phyloP scores from a whole-genome alignment of 129 eudicot genomes.

The Ambrosia trifida region DNA sequence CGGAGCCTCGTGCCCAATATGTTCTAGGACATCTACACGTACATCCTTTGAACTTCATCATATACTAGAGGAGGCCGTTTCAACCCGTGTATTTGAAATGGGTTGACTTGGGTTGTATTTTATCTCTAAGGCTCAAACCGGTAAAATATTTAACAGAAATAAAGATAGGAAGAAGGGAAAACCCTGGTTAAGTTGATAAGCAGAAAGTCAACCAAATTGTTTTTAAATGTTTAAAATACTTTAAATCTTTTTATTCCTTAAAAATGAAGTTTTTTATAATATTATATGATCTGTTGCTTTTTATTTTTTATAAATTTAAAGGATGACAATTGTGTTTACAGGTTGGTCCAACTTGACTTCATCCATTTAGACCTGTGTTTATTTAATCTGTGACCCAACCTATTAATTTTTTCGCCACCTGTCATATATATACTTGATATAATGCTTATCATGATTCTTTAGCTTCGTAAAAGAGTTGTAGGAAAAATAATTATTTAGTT shows the following conservation, averaged over 20 bases:
- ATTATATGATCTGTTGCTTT: too few species aligned
- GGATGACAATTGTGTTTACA: background rate
- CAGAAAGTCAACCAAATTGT: background rate
- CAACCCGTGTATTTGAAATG: background rate
- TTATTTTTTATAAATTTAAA: background rate
- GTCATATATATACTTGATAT: background rate
- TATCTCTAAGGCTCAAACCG: background rate
- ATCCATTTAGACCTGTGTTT: background rate
- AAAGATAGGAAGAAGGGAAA: background rate
- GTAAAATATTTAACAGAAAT: background rate
- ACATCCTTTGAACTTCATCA: conserved; percentile 17
- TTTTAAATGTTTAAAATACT: background rate
- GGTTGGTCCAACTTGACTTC: too few species aligned
- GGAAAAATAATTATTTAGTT: background rate
- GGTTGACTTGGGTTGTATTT: background rate
- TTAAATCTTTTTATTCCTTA: too few species aligned
- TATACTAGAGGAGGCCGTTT: background rate
- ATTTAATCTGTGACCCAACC: background rate
- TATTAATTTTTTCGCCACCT: background rate
- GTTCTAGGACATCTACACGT: conserved; percentile 89
- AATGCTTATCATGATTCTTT: background rate
- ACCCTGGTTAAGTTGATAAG: background rate
- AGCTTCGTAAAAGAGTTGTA: background rate
- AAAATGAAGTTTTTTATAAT: too few species aligned
- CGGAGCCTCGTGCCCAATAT: conserved; percentile 81